Evolutionary conservation across 805 yeast genomes (phyloP).

Genomic region (Ogataea kodamae): DNA sequence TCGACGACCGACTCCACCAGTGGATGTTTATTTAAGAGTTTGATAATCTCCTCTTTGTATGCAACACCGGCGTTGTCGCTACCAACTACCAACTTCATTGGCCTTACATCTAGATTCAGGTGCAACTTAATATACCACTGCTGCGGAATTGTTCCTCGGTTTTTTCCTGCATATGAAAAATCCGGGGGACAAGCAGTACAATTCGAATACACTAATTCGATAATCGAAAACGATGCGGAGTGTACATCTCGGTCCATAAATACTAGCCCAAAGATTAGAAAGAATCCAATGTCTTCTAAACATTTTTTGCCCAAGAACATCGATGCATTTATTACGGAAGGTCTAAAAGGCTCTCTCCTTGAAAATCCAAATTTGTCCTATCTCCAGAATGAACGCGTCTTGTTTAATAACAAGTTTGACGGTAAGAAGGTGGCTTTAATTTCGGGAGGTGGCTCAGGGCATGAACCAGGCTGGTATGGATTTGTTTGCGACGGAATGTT

Average conservation of each 20-base stretch:
- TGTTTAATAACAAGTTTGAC: conserved; percentile 34
- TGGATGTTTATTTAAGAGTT: conserved; percentile 32
- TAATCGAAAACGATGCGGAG: no score
- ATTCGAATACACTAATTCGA: no score
- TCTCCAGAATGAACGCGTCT: conserved; percentile 37
- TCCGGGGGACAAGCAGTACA: no score
- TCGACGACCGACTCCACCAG: conserved; percentile 36
- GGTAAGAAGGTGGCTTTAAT: conserved; percentile 31
- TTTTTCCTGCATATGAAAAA: neutral
- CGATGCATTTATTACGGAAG: conserved; percentile 34
- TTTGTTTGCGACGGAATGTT: conserved; percentile 40
- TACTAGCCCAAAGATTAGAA: no score
- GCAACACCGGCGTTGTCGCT: conserved; percentile 44
- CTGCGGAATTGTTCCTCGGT: neutral
- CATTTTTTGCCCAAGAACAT: conserved; percentile 40
- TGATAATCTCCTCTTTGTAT: conserved; percentile 38
- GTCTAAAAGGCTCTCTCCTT: conserved; percentile 38
- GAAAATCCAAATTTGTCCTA: conserved; percentile 38
- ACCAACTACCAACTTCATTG: conserved; percentile 31
- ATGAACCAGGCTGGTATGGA: conserved; percentile 42
- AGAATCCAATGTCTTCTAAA: conserved; percentile 35
- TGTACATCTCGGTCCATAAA: no score
- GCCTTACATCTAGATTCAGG: neutral
- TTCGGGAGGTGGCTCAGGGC: conserved; percentile 43
- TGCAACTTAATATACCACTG: no score